phyloP scores from a whole-genome alignment of 805 yeast genomes.

The Danielozyma ontarioensis region DNA sequence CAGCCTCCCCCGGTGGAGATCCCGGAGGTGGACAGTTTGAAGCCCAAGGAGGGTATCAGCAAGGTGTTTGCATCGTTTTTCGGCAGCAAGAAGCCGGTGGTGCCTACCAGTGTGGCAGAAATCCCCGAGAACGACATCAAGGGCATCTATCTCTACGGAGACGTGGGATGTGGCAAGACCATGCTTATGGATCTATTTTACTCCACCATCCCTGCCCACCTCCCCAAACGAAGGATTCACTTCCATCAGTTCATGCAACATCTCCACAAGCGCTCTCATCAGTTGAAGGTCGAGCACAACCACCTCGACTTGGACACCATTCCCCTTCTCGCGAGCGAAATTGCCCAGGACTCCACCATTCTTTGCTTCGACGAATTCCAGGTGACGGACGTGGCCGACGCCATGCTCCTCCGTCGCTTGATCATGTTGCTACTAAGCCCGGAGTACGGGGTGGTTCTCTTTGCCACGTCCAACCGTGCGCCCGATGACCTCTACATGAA shows the following conservation, averaged over 20 bases:
- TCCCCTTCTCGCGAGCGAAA: conserved; percentile 77
- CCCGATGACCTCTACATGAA: conserved; percentile 91
- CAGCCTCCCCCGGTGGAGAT: conserved; percentile 54
- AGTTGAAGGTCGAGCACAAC: conserved; percentile 54
- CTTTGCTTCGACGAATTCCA: conserved; percentile 96
- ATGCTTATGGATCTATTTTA: conserved; percentile 97
- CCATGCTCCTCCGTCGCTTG: conserved; percentile 85
- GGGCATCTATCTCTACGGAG: conserved; percentile 93
- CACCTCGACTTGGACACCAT: conserved; percentile 68
- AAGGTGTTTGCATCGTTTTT: conserved; percentile 24
- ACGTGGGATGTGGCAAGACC: conserved; percentile 98
- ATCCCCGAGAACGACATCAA: conserved; percentile 40
- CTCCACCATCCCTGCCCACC: conserved; percentile 69
- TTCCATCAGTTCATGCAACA: conserved; percentile 97
- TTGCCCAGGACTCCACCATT: conserved; percentile 70
- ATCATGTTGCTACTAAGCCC: conserved; percentile 61
- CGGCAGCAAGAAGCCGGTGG: conserved; percentile 2
- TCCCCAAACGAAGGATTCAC: conserved; percentile 78
- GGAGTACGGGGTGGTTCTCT: conserved; percentile 77
- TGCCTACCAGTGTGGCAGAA: conserved; percentile 5
- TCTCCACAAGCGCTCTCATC: conserved; percentile 82
- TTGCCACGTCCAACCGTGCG: conserved; percentile 92
- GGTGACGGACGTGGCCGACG: conserved; percentile 98
- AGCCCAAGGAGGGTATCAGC: conserved; percentile 43
- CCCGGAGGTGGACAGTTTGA: conserved; percentile 49